Base-by-base conservation (phyloP, 2,329 filamentous ascomycete genomes). In the Chaetomiaceae sp. region DNA sequence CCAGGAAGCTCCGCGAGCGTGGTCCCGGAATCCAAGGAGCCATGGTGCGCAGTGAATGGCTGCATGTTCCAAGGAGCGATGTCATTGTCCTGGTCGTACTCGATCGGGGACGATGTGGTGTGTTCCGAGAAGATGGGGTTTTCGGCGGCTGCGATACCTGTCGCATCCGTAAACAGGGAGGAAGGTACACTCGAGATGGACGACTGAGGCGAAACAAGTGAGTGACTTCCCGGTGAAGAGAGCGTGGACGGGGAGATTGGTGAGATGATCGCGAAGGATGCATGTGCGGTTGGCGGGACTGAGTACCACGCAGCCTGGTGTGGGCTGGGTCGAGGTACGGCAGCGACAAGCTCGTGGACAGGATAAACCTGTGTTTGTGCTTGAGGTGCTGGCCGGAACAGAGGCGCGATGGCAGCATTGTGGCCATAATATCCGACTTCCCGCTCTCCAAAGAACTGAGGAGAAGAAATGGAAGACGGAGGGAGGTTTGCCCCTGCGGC, bases 41-140 rank as follows among this genome's bases (percentile, higher is more conserved):
- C 11, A 2, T 46, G n/a, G 1, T 50, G 40, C 15, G 36, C 19
- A 3, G 23, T 9, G 31, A 23, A 31, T 5, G 23, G 47, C 6
- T 27, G 15, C n/a, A 6, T n/a, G 6, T 31, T 14, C 53, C 53
- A 55, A 29, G 47, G 23, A 4, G 29, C 14, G 6, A 40, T 14
- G 43, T 22, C 20, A 14, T 15, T 12, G 15, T 17, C 20, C 3
- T 29, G 8, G 1, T 17, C 36, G 31, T 36, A 49, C 34, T 54
- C 51, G 9, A 36, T 6, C 5, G 51, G 51, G 2, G 51, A 54
- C 6, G 34, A 38, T 4, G 51, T 54, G 3, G 46, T 49, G 20
- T 43, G n/a, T 1, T 15, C 5, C 3, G 47, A 23, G 12, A 43
- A 55, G 4, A 47, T 5, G 7, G 40, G 47, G 22, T 19, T 17